These are phyloP conservation scores for Euryodendron excelsum DNA, from an alignment of 148 eudicot genomes.

Conservation along the genomic window DNA sequence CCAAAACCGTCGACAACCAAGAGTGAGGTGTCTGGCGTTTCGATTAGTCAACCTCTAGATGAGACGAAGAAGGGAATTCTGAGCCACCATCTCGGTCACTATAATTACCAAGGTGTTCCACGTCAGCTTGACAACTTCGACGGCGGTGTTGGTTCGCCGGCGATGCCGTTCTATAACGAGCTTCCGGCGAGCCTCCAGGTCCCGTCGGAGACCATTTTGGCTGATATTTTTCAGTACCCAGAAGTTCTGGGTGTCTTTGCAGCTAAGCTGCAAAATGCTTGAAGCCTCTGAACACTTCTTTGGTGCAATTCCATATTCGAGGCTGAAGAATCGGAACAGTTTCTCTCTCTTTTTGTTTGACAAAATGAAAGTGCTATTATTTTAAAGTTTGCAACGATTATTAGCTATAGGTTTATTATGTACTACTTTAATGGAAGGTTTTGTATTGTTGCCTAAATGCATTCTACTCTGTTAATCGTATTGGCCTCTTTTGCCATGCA, in stretches of 20 bases:
- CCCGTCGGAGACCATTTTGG: conserved; percentile 15
- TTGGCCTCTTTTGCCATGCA: no score
- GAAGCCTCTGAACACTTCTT: not conserved
- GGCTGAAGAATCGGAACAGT: not conserved
- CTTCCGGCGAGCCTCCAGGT: conserved; percentile 9
- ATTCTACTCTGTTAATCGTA: not conserved
- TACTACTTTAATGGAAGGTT: not conserved
- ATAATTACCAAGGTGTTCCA: not conserved
- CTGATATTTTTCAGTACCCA: conserved; percentile 35
- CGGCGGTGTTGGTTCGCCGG: not conserved
- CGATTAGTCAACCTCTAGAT: not conserved
- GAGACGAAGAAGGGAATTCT: conserved; percentile 2
- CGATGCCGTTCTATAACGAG: not conserved
- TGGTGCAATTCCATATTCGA: not conserved
- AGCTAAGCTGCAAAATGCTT: conserved; percentile 34
- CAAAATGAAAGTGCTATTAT: not conserved
- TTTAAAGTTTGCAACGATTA: no score
- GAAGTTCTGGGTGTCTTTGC: conserved; percentile 31
- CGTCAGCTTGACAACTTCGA: not conserved
- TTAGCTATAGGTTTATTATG: no score
- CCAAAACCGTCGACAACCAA: conserved; percentile 34
- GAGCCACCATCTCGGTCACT: conserved; percentile 10
- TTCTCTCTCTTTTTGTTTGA: not conserved
- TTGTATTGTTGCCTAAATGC: not conserved
- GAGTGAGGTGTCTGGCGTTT: not conserved